phyloP scores from a whole-genome alignment of 495 filamentous ascomycete genomes.

The Parmelia sp. region DNA sequence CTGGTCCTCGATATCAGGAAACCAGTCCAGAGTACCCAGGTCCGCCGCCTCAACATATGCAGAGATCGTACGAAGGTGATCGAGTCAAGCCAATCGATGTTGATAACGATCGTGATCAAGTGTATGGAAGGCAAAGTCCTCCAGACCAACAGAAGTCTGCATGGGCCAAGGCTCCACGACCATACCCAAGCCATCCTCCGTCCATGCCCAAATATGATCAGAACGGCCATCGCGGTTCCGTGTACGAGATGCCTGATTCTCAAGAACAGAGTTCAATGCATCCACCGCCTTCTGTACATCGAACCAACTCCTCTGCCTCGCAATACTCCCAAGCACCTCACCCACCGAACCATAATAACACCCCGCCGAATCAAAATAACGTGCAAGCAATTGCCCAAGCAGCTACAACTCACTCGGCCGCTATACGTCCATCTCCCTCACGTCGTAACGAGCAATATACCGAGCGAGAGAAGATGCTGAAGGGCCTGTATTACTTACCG shows the following conservation, averaged over 20 bases:
- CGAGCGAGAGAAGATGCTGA: conserved; percentile 93
- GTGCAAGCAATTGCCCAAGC: conserved; percentile 55
- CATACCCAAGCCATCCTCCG: conserved; percentile 29
- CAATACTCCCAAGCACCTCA: conserved; percentile 26
- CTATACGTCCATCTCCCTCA: conserved; percentile 35
- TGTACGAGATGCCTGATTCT: conserved; percentile 24
- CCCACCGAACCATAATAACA: conserved; percentile 24
- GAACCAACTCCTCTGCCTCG: conserved; percentile 29
- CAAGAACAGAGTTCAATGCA: conserved; percentile 38
- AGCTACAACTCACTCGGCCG: conserved; percentile 46
- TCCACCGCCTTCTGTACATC: conserved; percentile 36
- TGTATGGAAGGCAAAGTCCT: conserved; percentile 24
- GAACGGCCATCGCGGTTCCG: conserved; percentile 25
- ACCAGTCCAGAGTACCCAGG: conserved; percentile 24
- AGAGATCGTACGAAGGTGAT: conserved; percentile 26
- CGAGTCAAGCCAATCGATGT: conserved; percentile 26
- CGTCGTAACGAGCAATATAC: conserved; percentile 43
- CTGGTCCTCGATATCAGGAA: conserved; percentile 29
- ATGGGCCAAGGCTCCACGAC: conserved; percentile 25
- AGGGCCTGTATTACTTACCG: conserved; percentile 71
- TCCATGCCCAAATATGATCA: conserved; percentile 26
- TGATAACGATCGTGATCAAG: conserved; percentile 27
- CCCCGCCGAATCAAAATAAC: conserved; percentile 32
- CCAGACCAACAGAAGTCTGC: conserved; percentile 23
- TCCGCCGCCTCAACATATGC: conserved; percentile 28